Evolutionary conservation across 139 green algal species (phyloP), one percentile per base, ranked within the genome.

Genomic region (Chlorella sp.): DNA sequence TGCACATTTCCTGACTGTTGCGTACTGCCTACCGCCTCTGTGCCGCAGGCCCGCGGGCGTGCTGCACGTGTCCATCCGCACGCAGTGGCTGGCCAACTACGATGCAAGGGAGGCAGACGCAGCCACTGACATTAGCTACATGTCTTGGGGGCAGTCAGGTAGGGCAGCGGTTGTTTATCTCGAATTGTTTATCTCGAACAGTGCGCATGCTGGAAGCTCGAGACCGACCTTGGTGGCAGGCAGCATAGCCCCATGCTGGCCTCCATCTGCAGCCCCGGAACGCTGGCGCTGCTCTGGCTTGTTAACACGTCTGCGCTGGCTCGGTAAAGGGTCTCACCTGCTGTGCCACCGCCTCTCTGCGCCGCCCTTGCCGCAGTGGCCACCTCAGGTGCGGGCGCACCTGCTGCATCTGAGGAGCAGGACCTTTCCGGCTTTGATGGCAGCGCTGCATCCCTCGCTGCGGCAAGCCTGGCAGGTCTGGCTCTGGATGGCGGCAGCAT

Each of bases 401-500:
- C 60, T 23, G 38, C 76, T 55, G 34, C 34, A 16, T 17, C 32
- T 0, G 75, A 38, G 38, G 78, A 83, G 28, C 78, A 83, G 18
- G 78, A 83, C n/a, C 78, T 83, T 17, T 75, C 78, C 23, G 78
- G 78, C 0, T 83, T 83, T 26, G 78, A 83, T 11, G 63, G 57
- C 51, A 23, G 26, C 15, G 75, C 75, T 0, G 34, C 36, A 3
- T 36, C 36, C 16, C 20, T 36, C 18, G 69, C 23, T 3, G 44
- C 28, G 5, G 72, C 36, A 16, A 69, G 63, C 63, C n/a, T 32
- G 13, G 63, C 63, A 38, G 63, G 63, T 1, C 13, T 32, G 30
- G 13, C 63, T 20, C 15, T 18, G 30, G 63, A 38, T 13, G 65
- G 36, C 1, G 69, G 69, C 39, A 38, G 39, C 39, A 78, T 78